Evolutionary conservation across 805 yeast genomes (phyloP), one percentile per base, ranked within the genome.

Genomic region (Zygosaccharomyces siamensis): DNA sequence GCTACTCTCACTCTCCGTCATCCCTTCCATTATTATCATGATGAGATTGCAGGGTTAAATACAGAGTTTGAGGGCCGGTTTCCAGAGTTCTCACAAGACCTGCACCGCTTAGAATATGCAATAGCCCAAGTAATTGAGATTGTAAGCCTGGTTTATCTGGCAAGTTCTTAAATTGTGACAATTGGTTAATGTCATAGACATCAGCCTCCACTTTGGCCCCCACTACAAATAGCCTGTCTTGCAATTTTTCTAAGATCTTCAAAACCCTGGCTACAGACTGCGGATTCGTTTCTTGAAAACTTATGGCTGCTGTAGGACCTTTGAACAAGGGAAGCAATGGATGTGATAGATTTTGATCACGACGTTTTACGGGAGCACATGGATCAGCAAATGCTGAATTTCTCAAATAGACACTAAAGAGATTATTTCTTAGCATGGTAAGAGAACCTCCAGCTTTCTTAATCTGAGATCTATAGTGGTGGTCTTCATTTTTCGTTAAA

Each of bases 251-350:
- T 43, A 89, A 63, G 26, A 80, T 64, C 59, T 79, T 83, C 58
- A 87, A 68, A 3, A 87, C 79, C 46, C 74, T 72, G 26, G 78
- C 78, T 8, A 90, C 86, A 18, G 72, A 70, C 12, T 69, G 58
- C n/a, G 97, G 97, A 54, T 89, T 84, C 31, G 85, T 72, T 51
- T 76, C 79, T 39, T 79, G 79, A 51, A 89, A 76, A 18, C 85
- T 66, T 48, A 92, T 79, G 7, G 86, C 75, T 1, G 95, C 95
- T 2, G 96, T 84, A 21, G 98, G 97, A 7, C 98, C 98, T 51
- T 72, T 71, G 50, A 93, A 75, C 46, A 89, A 72, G 7, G 83
- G 80, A 23, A 77, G 64, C 56, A 92, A 69, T 12, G 96, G 95
- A 66, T 88, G 95, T 23, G 66, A 63, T 6, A 70, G 69, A 54